Percentiles rank a stretch among this genome's conserved stretches.
Conservation (phyloP, 2,329 filamentous ascomycete genomes). For the Aureobasidium musti region DNA sequence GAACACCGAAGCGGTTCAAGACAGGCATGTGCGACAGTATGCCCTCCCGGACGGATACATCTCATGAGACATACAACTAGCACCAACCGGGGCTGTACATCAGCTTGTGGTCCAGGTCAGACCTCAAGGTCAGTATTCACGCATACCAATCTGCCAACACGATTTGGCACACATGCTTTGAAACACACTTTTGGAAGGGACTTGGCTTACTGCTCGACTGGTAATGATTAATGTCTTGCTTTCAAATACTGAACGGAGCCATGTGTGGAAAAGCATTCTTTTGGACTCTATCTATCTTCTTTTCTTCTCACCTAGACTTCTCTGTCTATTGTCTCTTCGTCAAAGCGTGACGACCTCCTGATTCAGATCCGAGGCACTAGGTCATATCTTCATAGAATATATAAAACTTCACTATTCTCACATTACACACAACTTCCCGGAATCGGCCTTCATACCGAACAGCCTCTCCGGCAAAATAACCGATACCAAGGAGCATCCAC, state of each 20-base stretch:
- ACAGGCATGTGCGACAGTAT: neutral
- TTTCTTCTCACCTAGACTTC: neutral
- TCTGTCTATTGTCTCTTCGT: neutral
- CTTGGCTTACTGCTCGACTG: neutral
- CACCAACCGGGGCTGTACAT: neutral
- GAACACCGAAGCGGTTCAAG: neutral
- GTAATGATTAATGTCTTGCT: constrained; percentile 20
- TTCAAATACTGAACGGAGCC: constrained; percentile 12
- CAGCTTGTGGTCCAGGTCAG: neutral
- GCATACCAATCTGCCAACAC: neutral
- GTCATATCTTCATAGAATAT: neutral
- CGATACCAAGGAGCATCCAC: neutral
- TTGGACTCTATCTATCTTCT: neutral
- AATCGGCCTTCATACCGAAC: neutral
- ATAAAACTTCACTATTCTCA: neutral
- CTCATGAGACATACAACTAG: neutral
- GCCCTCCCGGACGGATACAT: neutral
- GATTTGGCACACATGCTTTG: neutral
- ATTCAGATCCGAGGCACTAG: neutral
- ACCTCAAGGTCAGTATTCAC: neutral
- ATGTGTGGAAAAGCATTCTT: constrained; percentile 1
- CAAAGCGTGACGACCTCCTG: neutral
- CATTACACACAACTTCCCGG: neutral
- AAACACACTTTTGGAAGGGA: neutral
- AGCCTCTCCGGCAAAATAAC: constrained; percentile 13